These are phyloP conservation scores for Fusarium redolens DNA, from an alignment of 2,329 filamentous ascomycete genomes.

Conservation along the genomic window DNA sequence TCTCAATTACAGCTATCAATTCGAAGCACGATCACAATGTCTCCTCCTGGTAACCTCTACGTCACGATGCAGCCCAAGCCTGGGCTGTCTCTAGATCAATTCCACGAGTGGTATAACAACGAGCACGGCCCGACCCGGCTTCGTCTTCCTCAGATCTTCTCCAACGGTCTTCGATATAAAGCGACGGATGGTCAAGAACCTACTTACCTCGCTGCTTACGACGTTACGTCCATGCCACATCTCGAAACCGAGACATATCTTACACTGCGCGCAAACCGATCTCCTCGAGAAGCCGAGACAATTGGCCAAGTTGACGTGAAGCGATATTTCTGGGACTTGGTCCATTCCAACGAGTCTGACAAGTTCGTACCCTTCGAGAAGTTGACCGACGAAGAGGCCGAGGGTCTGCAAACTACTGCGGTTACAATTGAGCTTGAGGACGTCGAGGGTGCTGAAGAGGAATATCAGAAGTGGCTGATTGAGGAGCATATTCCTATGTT, in stretches of 20 bases:
- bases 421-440: slow-evolving; percentile 68
- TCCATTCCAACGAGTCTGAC: slow-evolving; percentile 65
- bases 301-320: slow-evolving; percentile 72
- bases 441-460: slow-evolving; percentile 61
- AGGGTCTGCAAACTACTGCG: slow-evolving; percentile 70
- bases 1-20: neutral
- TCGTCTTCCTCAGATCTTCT: slow-evolving; percentile 77
- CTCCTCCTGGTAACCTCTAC: slow-evolving; percentile 76
- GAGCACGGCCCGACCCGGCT: slow-evolving; percentile 88
- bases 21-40: slow-evolving; percentile 42
- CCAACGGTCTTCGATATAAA: slow-evolving; percentile 82
- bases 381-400: slow-evolving; percentile 67
- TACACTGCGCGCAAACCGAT: slow-evolving; percentile 68
- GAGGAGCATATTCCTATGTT: slow-evolving; percentile 81
- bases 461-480: slow-evolving; percentile 75
- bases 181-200: slow-evolving; percentile 72
- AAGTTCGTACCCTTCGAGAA: slow-evolving; percentile 71
- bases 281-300: slow-evolving; percentile 63
- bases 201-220: slow-evolving; percentile 83
- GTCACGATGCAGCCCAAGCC: slow-evolving; percentile 86
- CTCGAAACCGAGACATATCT: slow-evolving; percentile 78
- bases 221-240: slow-evolving; percentile 79
- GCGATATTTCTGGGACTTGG: slow-evolving; percentile 76
- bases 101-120: slow-evolving; percentile 95
- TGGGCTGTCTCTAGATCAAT: slow-evolving; percentile 73